A percentile compares a stretch with the other conserved stretches of the same genome.
phyloP scores from a whole-genome alignment of 306 rosid species.

The Dalbergia oliveri region DNA sequence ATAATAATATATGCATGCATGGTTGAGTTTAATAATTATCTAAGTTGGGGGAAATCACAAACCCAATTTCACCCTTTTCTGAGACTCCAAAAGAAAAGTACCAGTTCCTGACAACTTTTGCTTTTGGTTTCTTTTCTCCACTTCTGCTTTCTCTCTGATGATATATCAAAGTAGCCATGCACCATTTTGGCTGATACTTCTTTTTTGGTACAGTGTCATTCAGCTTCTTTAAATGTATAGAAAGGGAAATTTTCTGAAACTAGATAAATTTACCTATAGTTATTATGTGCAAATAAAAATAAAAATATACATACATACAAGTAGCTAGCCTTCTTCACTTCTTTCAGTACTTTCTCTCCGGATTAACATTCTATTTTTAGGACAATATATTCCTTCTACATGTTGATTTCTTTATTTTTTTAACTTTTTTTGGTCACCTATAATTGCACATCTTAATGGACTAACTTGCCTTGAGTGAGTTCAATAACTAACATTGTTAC shows the following conservation, averaged over 20 bases:
- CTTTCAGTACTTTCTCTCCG: slow-evolving; percentile 17
- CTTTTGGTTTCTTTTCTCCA: slow-evolving; percentile 55
- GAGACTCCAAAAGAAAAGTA: slow-evolving; percentile 55
- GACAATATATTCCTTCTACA: slow-evolving; percentile 28
- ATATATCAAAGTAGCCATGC: slow-evolving; percentile 48
- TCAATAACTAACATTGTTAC: slow-evolving; percentile 42
- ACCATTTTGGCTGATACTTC: slow-evolving; percentile 28
- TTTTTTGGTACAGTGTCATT: slow-evolving; percentile 44
- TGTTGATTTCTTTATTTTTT: slow-evolving; percentile 21
- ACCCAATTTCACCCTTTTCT: slow-evolving; percentile 49
- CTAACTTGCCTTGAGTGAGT: slow-evolving; percentile 10
- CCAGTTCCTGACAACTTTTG: slow-evolving; percentile 59
- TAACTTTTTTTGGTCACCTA: slow-evolving; percentile 29
- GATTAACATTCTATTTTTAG: slow-evolving; percentile 42
- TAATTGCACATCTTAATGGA: slow-evolving; percentile 33
- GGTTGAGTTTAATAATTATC: slow-evolving; percentile 43
- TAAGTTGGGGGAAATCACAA: slow-evolving; percentile 45
- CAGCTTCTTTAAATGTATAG: slow-evolving; percentile 45
- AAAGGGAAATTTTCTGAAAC: slow-evolving; percentile 43
- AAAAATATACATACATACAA: background rate
- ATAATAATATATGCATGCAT: slow-evolving; percentile 9
- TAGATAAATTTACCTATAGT: slow-evolving; percentile 18
- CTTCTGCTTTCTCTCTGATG: slow-evolving; percentile 44
- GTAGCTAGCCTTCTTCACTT: background rate
- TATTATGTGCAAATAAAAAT: slow-evolving; percentile 30